A percentile compares a stretch with the other conserved stretches of the same genome.
Conservation (phyloP, 345 rosid genomes). For the Erodium maritimum region DNA sequence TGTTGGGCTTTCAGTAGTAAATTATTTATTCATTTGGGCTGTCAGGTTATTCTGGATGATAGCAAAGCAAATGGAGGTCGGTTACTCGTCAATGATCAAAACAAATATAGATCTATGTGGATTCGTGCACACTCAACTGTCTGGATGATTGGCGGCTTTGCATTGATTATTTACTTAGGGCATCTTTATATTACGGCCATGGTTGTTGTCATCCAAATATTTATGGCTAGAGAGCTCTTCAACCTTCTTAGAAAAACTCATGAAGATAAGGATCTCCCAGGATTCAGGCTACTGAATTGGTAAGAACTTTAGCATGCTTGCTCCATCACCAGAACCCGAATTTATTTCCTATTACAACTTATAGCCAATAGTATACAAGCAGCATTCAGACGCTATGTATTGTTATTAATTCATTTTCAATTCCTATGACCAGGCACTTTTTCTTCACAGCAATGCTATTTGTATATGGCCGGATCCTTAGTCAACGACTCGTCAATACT, state of each 20-base stretch:
- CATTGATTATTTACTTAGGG: conserved; percentile 76
- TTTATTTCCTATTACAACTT: neutral
- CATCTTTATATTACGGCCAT: conserved; percentile 94
- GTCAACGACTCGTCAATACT: conserved; percentile 83
- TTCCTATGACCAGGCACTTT: conserved; percentile 55
- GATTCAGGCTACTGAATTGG: conserved; percentile 84
- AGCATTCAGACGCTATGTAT: neutral
- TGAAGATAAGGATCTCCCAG: conserved; percentile 78
- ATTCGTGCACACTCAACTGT: conserved; percentile 61
- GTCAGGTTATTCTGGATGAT: conserved; percentile 48
- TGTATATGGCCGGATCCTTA: conserved; percentile 90
- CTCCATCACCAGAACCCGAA: neutral
- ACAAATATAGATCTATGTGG: conserved; percentile 72
- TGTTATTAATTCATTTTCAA: neutral
- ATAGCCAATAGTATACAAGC: neutral
- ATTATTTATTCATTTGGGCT: neutral
- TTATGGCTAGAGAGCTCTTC: conserved; percentile 86
- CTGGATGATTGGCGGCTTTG: conserved; percentile 93
- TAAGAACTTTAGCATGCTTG: conserved; percentile 12
- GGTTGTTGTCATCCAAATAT: conserved; percentile 91
- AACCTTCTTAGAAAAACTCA: conserved; percentile 71
- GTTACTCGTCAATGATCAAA: conserved; percentile 58
- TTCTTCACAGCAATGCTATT: conserved; percentile 96
- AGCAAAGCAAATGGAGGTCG: conserved; percentile 45
- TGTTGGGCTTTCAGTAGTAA: too few species aligned